phyloP scores from a whole-genome alignment of 2,329 filamentous ascomycete species.

The Pseudogymnoascus sp. region DNA sequence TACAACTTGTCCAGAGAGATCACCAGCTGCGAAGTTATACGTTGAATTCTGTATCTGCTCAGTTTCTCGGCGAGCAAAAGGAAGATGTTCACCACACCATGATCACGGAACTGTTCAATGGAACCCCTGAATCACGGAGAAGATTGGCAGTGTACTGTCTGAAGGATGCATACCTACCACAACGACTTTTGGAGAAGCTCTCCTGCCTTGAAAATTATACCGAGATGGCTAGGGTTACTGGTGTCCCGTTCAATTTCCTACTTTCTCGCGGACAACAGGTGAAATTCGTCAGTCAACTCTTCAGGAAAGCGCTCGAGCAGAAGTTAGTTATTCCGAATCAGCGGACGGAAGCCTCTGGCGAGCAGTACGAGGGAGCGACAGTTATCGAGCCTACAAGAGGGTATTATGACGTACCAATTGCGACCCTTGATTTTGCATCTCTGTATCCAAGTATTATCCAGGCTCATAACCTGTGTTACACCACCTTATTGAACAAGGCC shows the following conservation, averaged over 20 bases:
- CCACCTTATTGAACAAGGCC: constrained; percentile 75
- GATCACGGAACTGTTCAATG: constrained; percentile 98
- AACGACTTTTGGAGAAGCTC: constrained; percentile 91
- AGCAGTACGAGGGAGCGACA: constrained; percentile 95
- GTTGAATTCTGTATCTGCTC: constrained; percentile 87
- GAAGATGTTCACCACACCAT: constrained; percentile 98
- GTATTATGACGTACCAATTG: constrained; percentile 92
- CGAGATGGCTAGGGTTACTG: constrained; percentile 98
- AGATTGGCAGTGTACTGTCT: constrained; percentile 91
- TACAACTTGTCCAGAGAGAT: constrained; percentile 93
- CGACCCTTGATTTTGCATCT: constrained; percentile 96
- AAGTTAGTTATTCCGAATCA: constrained; percentile 91
- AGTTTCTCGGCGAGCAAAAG: constrained; percentile 95
- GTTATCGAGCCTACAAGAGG: constrained; percentile 92
- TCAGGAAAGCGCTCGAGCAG: constrained; percentile 88
- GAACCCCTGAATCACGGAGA: constrained; percentile 84
- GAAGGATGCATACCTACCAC: constrained; percentile 93
- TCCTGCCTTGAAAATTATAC: constrained; percentile 99
- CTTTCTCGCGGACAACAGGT: constrained; percentile 90
- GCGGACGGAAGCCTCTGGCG: constrained; percentile 61
- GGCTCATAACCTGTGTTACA: constrained; percentile 97
- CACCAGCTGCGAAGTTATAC: constrained; percentile 95
- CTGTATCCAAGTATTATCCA: constrained; percentile 99
- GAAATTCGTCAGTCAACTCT: constrained; percentile 95
- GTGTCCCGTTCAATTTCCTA: constrained; percentile 93